phyloP scores from a whole-genome alignment of 345 rosid genomes.

The Eucalyptus fibrosa region DNA sequence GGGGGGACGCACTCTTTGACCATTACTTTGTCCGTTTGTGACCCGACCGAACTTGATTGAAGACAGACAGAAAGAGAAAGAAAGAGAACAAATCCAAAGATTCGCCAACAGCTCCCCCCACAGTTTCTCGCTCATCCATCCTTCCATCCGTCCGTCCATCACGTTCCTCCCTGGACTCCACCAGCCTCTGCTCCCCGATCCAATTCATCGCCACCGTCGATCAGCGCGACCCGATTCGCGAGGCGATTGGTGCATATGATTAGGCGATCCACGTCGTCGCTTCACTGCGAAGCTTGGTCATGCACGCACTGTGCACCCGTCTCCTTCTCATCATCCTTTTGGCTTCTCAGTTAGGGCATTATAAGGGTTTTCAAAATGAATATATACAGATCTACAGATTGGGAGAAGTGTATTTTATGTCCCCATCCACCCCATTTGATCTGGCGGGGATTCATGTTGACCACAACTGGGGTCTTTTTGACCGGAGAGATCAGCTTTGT shows the following conservation, averaged over 20 bases:
- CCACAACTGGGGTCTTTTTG: background rate
- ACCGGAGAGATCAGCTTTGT: background rate
- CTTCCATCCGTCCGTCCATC: background rate
- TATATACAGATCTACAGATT: background rate
- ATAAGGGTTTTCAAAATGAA: no score
- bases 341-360: background rate
- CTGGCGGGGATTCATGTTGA: background rate
- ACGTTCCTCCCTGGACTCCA: background rate
- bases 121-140: background rate
- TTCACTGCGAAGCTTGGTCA: background rate
- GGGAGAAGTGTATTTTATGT: background rate
- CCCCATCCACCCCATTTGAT: background rate
- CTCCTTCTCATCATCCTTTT: background rate
- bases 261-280: background rate
- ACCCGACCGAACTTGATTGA: background rate
- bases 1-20: background rate
- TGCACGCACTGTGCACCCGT: background rate
- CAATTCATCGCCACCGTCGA: background rate
- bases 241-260: background rate
- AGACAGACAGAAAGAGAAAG: background rate
- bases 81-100: background rate
- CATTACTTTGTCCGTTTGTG: background rate
- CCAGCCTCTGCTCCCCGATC: background rate
- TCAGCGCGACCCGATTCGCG: background rate
- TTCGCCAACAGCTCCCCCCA: background rate